Percentiles rank a stretch among this genome's conserved stretches.
These are phyloP conservation scores for Phytophthora sp. DNA, from an alignment of 352 stramenopile genomes.

Conservation along the genomic window DNA sequence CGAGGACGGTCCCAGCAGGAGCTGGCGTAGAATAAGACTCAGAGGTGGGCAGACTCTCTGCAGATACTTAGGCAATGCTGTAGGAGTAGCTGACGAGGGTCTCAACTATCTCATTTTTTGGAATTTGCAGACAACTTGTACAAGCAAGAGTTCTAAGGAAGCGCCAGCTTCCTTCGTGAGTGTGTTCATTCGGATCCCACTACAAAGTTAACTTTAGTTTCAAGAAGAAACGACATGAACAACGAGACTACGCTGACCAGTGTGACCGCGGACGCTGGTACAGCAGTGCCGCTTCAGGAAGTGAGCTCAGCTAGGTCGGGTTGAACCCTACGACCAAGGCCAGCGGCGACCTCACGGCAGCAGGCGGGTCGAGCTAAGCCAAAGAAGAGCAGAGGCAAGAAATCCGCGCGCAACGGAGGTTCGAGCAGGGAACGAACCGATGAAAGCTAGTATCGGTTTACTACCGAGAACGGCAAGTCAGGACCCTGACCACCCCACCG, in stretches of 20 bases:
- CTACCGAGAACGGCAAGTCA: neutral
- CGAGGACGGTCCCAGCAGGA: neutral
- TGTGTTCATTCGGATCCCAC: neutral
- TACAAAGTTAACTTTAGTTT: neutral
- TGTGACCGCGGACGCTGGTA: neutral
- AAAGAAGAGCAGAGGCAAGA: slow-evolving; percentile 12
- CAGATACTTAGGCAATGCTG: neutral
- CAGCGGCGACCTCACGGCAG: neutral
- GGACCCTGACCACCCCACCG: neutral
- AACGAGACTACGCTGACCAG: neutral
- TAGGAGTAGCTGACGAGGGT: neutral
- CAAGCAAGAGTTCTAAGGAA: neutral
- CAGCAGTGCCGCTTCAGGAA: neutral
- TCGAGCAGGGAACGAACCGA: neutral
- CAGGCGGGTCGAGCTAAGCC: slow-evolving; percentile 5
- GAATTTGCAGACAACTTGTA: neutral
- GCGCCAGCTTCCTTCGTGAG: neutral
- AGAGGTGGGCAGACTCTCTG: neutral
- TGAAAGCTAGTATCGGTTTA: neutral
- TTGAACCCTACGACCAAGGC: neutral
- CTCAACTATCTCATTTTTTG: neutral
- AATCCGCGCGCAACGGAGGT: neutral
- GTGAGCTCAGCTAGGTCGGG: neutral
- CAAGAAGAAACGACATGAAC: neutral
- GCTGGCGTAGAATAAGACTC: neutral